A percentile compares a stretch with the other conserved stretches of the same genome.
Conservation (phyloP, 2,329 filamentous ascomycete genomes). For the Microdochium trichocladiopsis region DNA sequence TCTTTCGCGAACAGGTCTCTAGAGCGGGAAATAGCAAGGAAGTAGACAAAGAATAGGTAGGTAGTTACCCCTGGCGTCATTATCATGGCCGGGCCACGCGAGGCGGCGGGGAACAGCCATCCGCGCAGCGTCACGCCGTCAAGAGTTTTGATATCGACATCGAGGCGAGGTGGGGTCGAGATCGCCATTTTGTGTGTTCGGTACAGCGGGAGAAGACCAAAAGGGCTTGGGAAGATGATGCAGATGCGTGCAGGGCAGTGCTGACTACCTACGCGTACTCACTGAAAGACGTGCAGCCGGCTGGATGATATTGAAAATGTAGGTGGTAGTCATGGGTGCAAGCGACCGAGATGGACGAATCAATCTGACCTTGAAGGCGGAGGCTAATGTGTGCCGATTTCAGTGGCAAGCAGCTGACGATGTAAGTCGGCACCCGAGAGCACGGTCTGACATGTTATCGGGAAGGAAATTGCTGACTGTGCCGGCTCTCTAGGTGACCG, state of each 20-base stretch:
- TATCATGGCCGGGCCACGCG: slow-evolving; percentile 17
- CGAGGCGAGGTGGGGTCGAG: background rate
- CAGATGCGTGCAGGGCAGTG: background rate
- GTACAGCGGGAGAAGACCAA: background rate
- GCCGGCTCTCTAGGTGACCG: background rate
- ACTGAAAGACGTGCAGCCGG: background rate
- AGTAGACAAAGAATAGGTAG: slow-evolving; percentile 3
- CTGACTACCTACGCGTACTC: background rate
- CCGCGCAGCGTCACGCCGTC: slow-evolving; percentile 30
- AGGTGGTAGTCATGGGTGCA: background rate
- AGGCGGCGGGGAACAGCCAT: slow-evolving; percentile 22
- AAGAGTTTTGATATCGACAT: slow-evolving; percentile 31
- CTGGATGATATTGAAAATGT: background rate
- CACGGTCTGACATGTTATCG: background rate
- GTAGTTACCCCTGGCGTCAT: slow-evolving; percentile 17
- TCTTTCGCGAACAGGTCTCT: background rate
- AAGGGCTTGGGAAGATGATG: background rate
- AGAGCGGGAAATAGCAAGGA: background rate
- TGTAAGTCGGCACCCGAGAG: background rate
- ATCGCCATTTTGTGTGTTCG: background rate
- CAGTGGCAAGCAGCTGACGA: background rate
- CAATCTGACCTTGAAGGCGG: background rate
- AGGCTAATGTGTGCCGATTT: background rate
- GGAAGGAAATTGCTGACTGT: background rate
- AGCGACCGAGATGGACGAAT: background rate